Evolutionary conservation across 495 filamentous ascomycete genomes (phyloP).

Genomic region (Oleoguttula mirabilis): DNA sequence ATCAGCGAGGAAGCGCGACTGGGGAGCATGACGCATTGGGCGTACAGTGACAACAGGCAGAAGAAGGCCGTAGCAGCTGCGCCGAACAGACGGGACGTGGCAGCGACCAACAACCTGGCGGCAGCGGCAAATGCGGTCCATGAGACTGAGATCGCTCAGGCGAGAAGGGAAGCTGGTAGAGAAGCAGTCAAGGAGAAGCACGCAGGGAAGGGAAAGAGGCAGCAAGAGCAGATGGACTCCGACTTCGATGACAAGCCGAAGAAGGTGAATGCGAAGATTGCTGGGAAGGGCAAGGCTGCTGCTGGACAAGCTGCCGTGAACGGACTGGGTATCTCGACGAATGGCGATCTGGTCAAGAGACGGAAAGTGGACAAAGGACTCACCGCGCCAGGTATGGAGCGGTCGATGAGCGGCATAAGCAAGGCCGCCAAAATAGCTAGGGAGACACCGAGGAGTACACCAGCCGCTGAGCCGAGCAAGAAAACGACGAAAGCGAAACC

Average conservation of each 20-base stretch:
- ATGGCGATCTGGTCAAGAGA: conserved; percentile 43
- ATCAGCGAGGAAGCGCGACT: conserved; percentile 89
- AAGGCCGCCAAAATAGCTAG: conserved; percentile 13
- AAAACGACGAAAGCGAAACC: conserved; percentile 14
- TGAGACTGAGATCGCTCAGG: conserved; percentile 61
- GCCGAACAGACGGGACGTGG: conserved; percentile 62
- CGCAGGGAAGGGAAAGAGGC: conserved; percentile 38
- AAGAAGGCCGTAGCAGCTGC: conserved; percentile 45
- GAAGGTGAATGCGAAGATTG: conserved; percentile 41
- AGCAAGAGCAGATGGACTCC: conserved; percentile 46
- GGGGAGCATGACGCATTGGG: conserved; percentile 89
- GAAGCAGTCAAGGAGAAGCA: conserved; percentile 68
- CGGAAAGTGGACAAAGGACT: conserved; percentile 63
- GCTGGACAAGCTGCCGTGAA: conserved; percentile 35
- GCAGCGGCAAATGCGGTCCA: conserved; percentile 57
- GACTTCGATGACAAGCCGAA: conserved; percentile 62
- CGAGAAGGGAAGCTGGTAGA: conserved; percentile 67
- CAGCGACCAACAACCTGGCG: conserved; percentile 50
- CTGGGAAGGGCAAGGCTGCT: conserved; percentile 51
- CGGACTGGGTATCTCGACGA: conserved; percentile 28
- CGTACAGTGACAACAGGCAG: conserved; percentile 71
- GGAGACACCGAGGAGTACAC: conserved; percentile 13
- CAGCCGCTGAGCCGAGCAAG: conserved; percentile 6
- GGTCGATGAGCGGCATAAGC: background rate
- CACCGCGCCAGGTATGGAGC: conserved; percentile 33